Percentiles rank a stretch among this genome's conserved stretches.
phyloP scores from a whole-genome alignment of 257 asterid species.

The Primulina huaijiensis region DNA sequence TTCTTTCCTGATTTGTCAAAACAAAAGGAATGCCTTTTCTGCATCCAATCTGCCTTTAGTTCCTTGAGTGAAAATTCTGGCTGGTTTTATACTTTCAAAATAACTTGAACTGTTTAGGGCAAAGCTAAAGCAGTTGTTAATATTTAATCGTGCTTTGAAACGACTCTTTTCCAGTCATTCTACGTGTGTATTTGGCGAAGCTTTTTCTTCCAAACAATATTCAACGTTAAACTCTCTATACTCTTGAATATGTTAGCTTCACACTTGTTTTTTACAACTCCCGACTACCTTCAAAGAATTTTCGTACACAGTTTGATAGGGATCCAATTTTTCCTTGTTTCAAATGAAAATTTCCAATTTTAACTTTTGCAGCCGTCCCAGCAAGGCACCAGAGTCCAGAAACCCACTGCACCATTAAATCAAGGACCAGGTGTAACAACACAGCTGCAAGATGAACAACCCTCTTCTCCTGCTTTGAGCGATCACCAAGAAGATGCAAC shows the following conservation, averaged over 20 bases:
- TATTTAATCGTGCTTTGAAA: too few species aligned
- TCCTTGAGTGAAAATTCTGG: not conserved
- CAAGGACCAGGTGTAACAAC: constrained; percentile 33
- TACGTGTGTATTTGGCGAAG: not conserved
- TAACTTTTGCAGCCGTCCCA: constrained; percentile 34
- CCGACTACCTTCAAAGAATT: not conserved
- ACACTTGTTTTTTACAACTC: not conserved
- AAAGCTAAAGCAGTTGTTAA: not conserved
- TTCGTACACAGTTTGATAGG: not conserved
- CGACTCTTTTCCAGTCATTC: too few species aligned
- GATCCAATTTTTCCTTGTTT: not conserved
- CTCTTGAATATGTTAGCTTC: not conserved
- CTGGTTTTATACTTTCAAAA: too few species aligned
- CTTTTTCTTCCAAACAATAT: not conserved
- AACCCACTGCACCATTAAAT: constrained; percentile 36
- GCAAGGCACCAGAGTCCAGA: constrained; percentile 37
- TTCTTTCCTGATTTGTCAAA: not conserved
- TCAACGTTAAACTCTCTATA: not conserved
- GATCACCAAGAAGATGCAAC: constrained; percentile 41
- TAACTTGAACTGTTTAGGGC: not conserved
- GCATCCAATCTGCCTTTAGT: not conserved
- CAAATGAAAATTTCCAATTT: not conserved
- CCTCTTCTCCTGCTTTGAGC: constrained; percentile 39
- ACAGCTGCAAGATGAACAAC: constrained; percentile 35
- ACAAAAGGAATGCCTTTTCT: not conserved